Evolutionary conservation across 768 basidiomycete genomes (phyloP).

Genomic region (Naganishia vishniacii): DNA sequence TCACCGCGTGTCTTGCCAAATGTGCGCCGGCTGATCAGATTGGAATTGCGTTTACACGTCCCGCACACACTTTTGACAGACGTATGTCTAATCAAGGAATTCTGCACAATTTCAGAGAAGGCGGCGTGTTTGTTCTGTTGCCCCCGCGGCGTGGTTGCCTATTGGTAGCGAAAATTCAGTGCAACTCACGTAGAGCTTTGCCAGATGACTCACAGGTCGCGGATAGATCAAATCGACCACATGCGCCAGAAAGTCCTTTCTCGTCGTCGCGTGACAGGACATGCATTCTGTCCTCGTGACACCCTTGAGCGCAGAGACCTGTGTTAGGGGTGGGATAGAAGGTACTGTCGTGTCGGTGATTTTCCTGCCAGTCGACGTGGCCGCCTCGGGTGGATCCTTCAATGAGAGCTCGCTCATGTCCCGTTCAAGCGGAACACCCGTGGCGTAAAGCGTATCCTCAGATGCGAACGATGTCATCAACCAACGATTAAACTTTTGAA

Average conservation of each 20-base stretch:
- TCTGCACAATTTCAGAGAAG: conserved; percentile 64
- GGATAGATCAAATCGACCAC: conserved; percentile 83
- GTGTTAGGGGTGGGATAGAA: conserved; percentile 68
- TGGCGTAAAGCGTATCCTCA: conserved; percentile 35
- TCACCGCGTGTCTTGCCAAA: background rate
- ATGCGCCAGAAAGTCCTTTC: conserved; percentile 74
- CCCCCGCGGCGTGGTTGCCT: conserved; percentile 6
- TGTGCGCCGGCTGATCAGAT: conserved; percentile 57
- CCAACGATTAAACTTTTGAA: conserved; percentile 92
- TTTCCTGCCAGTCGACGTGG: conserved; percentile 12
- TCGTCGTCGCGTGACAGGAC: conserved; percentile 64
- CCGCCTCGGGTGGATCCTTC: background rate
- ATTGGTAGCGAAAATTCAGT: background rate
- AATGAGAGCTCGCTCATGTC: background rate
- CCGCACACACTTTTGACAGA: conserved; percentile 82
- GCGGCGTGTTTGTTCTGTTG: conserved; percentile 41
- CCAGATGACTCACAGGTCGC: conserved; percentile 55
- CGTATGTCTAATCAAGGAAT: conserved; percentile 73
- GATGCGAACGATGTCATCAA: conserved; percentile 74
- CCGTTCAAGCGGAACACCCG: conserved; percentile 32
- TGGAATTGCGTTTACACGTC: conserved; percentile 70
- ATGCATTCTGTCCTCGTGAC: conserved; percentile 69
- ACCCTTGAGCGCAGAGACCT: conserved; percentile 74
- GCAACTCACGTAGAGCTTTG: background rate
- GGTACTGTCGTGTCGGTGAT: conserved; percentile 30